Evolutionary conservation across 2,329 filamentous ascomycete genomes (phyloP).

Genomic region (Xylaria sp.): DNA sequence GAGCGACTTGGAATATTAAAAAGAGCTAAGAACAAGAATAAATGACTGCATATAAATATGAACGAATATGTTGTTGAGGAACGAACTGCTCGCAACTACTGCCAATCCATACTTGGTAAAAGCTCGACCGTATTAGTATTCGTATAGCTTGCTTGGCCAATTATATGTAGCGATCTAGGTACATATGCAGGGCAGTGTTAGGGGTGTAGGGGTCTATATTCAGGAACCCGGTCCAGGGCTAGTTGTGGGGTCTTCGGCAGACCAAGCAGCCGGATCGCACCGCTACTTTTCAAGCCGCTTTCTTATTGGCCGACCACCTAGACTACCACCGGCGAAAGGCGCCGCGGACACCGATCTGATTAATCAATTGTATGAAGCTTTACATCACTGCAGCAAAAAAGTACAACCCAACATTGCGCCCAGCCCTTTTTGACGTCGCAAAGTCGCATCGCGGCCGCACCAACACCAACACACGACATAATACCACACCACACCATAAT

Average conservation of each 20-base stretch:
- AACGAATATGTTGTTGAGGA: neutral
- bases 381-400: conserved; percentile 39
- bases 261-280: conserved; percentile 38
- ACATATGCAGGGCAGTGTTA: neutral
- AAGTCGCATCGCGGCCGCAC: neutral
- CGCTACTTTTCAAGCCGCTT: conserved; percentile 4
- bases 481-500: neutral
- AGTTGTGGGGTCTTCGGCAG: conserved; percentile 30
- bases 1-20: conserved; percentile 17
- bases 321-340: conserved; percentile 21
- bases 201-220: neutral
- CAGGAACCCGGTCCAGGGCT: conserved; percentile 24
- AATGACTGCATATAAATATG: neutral
- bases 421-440: neutral
- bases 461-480: neutral
- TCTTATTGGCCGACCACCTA: conserved; percentile 10
- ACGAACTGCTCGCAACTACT: neutral
- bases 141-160: conserved; percentile 6
- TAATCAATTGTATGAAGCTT: conserved; percentile 14
- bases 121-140: conserved; percentile 28
- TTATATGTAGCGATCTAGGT: neutral
- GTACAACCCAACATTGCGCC: neutral
- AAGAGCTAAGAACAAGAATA: neutral
- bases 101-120: neutral
- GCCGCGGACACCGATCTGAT: conserved; percentile 13